Evolutionary conservation across 768 basidiomycete species (phyloP).

Genomic region (Russula earlei): DNA sequence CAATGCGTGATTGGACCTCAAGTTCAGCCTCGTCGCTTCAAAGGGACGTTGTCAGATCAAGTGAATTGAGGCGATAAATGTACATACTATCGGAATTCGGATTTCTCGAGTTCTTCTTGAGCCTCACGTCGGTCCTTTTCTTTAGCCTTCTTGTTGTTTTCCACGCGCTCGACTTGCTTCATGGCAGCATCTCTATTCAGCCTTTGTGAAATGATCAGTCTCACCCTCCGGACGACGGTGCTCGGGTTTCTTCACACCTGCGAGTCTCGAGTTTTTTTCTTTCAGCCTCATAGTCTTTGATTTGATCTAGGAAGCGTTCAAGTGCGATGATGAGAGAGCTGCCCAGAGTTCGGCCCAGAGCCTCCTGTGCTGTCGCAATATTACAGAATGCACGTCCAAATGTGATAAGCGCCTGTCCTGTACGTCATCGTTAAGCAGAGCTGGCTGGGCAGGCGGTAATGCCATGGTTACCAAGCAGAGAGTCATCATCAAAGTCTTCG

Average conservation of each 20-base stretch:
- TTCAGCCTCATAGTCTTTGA: constrained; percentile 73
- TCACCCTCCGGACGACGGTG: constrained; percentile 1
- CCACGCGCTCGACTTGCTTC: constrained; percentile 58
- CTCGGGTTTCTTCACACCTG: constrained; percentile 38
- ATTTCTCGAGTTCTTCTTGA: constrained; percentile 70
- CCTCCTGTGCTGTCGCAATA: constrained; percentile 76
- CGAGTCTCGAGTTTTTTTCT: constrained; percentile 84
- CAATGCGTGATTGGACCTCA: constrained; percentile 75
- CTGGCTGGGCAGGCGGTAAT: background rate
- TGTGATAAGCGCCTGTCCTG: constrained; percentile 64
- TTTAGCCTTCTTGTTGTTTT: constrained; percentile 71
- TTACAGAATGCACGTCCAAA: constrained; percentile 81
- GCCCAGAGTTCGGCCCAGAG: constrained; percentile 59
- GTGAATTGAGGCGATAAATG: constrained; percentile 8
- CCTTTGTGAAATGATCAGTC: constrained; percentile 30
- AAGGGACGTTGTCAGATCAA: background rate
- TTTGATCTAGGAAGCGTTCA: constrained; percentile 54
- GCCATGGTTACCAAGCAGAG: constrained; percentile 13
- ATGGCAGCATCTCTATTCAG: constrained; percentile 69
- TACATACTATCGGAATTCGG: constrained; percentile 46
- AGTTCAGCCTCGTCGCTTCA: constrained; percentile 77
- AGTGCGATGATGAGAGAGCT: constrained; percentile 67
- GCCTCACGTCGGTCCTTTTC: constrained; percentile 63
- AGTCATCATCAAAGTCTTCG: constrained; percentile 28
- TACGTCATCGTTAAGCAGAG: background rate